phyloP scores from a whole-genome alignment of 495 filamentous ascomycete species.

The Entonaema liquescens region DNA sequence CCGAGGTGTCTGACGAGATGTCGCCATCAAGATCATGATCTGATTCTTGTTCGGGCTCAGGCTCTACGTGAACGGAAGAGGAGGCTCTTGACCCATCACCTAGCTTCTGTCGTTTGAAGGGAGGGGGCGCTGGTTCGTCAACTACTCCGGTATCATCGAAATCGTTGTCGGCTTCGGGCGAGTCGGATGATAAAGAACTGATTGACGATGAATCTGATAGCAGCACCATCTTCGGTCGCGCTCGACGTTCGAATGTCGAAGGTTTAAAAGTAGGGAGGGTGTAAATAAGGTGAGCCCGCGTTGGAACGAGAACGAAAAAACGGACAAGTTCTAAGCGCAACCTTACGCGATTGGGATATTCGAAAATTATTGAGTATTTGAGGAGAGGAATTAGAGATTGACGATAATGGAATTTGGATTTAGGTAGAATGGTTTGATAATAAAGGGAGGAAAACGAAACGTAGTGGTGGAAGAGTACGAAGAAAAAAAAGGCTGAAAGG shows the following conservation, averaged over 20 bases:
- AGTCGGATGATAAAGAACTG: conserved; percentile 52
- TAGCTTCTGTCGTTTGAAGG: conserved; percentile 60
- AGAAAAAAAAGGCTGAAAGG: no score
- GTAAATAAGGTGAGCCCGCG: neutral
- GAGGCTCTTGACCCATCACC: conserved; percentile 55
- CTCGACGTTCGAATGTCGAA: neutral
- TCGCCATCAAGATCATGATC: conserved; percentile 57
- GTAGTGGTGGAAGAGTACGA: neutral
- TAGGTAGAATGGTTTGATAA: neutral
- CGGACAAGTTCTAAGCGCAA: neutral
- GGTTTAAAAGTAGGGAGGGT: no score
- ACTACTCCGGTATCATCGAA: conserved; percentile 54
- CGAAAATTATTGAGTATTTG: neutral
- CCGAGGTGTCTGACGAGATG: conserved; percentile 88
- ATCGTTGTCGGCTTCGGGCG: conserved; percentile 59
- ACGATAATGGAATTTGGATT: neutral
- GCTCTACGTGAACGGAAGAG: conserved; percentile 54
- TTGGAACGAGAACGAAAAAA: neutral
- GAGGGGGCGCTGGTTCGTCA: conserved; percentile 51
- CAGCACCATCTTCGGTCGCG: conserved; percentile 35
- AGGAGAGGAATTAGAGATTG: neutral
- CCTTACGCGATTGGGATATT: neutral
- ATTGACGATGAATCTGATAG: conserved; percentile 46
- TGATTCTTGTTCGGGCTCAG: conserved; percentile 50
- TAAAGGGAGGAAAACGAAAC: neutral